Base-by-base conservation (phyloP, 495 filamentous ascomycete species). In the Margaritispora aquatica region DNA sequence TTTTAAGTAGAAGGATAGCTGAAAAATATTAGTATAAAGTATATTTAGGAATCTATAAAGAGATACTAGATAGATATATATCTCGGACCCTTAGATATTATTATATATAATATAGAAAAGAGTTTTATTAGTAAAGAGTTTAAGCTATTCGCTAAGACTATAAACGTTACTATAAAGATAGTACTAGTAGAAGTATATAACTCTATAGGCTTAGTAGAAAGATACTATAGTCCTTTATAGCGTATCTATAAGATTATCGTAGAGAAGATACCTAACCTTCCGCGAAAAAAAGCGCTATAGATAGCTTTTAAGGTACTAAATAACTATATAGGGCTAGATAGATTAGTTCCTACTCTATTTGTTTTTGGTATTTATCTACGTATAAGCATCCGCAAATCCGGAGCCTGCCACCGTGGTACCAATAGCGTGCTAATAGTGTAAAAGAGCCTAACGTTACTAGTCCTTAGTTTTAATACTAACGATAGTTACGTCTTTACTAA, bases 61-160 rank as follows among this genome's bases (percentile, higher is more conserved):
- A 19, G 41, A 21, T 66, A 58, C 47, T 71, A 54, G 69, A 68
- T 71, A 22, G 54, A 71, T 51, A 66, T 49, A 2, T 71, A 71
- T 54, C 52, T 66, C 24, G 63, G 69, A 11, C 65, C 61, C 0
- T 65, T 57, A 1, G 61, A 69, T 44, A 10, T 52, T 1, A 63
- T 69, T 44, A 49, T 53, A 27, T 22, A 54, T 20, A 55, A 71
- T 54, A 49, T 57, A 2, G 62, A 66, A 34, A 71, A 54, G 21
- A 67, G 68, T 44, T 71, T 70, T 55, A 51, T 57, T n/a, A 60
- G 23, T 4, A 62, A 51, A 22, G 62, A 71, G 48, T 70, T 70
- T 48, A 53, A 52, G 0, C 55, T 66, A 20, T 23, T 56, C 19
- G 60, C 60, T 10, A 31, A 29, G 7, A 51, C 48, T 2, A 24